Evolutionary conservation across 2,329 filamentous ascomycete genomes (phyloP).

Genomic region (Colletotrichum cuscutae): DNA sequence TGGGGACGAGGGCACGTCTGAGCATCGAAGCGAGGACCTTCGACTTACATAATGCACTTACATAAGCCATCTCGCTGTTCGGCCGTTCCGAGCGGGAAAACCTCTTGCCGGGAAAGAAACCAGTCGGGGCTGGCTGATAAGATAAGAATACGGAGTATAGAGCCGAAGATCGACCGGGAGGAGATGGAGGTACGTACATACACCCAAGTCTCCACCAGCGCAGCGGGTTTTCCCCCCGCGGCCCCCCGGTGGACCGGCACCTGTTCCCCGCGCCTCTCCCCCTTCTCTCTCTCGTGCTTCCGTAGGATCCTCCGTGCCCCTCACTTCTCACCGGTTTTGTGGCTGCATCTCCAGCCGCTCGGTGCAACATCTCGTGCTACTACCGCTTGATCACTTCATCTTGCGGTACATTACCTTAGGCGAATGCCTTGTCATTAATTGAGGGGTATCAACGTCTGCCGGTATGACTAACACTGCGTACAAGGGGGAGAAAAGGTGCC

Average conservation of each 20-base stretch:
- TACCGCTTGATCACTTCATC: not conserved
- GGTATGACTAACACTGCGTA: not conserved
- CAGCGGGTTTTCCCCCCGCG: not conserved
- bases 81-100: not conserved
- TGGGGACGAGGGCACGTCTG: not conserved
- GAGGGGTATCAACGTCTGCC: not conserved
- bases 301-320: not conserved
- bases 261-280: not conserved
- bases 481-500: not conserved
- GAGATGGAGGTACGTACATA: not conserved
- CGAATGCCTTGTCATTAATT: not conserved
- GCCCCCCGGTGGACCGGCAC: not conserved
- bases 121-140: not conserved
- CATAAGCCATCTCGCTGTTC: not conserved
- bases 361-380: not conserved
- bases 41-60: not conserved
- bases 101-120: fast-evolving
- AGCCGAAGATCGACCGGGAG: not conserved
- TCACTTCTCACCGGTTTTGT: not conserved
- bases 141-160: fast-evolving
- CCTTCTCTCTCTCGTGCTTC: not conserved
- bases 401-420: not conserved
- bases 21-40: not conserved
- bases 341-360: not conserved
- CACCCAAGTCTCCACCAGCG: not conserved